Evolutionary conservation across 2,329 filamentous ascomycete species (phyloP).

Genomic region (Claviceps digitariae): DNA sequence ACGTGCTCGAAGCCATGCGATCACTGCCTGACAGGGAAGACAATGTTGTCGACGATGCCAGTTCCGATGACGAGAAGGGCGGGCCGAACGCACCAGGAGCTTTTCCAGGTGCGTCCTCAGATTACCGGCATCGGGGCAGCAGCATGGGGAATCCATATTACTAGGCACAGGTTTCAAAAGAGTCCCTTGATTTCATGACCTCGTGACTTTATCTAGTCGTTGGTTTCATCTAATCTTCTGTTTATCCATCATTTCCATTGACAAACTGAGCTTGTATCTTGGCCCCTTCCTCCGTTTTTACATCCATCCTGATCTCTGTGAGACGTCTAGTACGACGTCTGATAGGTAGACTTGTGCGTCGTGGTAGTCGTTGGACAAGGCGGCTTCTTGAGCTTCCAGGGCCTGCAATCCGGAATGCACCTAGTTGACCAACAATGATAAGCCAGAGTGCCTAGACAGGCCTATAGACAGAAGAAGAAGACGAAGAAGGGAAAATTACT

Average conservation of each 20-base stretch:
- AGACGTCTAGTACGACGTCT: not conserved
- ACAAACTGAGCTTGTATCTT: not conserved
- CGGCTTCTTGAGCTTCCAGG: conserved; percentile 8
- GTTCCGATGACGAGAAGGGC: conserved; percentile 25
- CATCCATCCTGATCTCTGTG: not conserved
- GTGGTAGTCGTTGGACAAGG: conserved; percentile 7
- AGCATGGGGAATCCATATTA: conserved; percentile 26
- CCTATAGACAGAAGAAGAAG: not conserved
- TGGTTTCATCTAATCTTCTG: too few relatives aligned
- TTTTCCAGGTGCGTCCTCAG: conserved; percentile 33
- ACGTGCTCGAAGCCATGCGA: conserved; percentile 49
- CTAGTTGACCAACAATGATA: conserved; percentile 2
- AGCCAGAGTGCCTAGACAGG: not conserved
- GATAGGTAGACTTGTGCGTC: not conserved
- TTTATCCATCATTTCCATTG: not conserved
- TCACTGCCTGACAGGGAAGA: conserved; percentile 22
- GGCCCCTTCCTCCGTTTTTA: not conserved
- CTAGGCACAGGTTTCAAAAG: conserved; percentile 6
- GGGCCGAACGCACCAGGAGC: conserved; percentile 27
- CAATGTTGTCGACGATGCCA: conserved; percentile 19
- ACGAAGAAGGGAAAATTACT: not conserved
- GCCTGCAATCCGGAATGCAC: conserved; percentile 13
- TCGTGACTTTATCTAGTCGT: not conserved
- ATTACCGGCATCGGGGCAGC: conserved; percentile 21
- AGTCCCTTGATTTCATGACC: not conserved